A percentile compares a stretch with the other conserved stretches of the same genome.
Evolutionary conservation across 192 early-diverging fungal species (phyloP).

Genomic region (Rhizoclosmatium sp.): DNA sequence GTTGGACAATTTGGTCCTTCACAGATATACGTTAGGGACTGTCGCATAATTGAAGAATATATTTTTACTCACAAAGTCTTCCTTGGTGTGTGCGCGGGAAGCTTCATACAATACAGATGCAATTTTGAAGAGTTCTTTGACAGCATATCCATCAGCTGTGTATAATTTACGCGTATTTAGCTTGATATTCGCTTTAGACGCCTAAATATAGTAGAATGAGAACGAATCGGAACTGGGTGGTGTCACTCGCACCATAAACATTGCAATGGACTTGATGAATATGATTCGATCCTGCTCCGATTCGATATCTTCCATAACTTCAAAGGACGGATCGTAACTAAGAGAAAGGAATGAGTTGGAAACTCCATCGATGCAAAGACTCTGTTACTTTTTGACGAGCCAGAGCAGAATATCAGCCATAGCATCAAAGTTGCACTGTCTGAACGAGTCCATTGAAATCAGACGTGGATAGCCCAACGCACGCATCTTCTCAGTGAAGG

Average conservation of each 20-base stretch:
- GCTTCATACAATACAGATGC: conserved; percentile 54
- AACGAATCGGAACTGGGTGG: not conserved
- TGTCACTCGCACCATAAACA: conserved; percentile 49
- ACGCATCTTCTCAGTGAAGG: conserved; percentile 59
- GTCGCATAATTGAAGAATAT: no score
- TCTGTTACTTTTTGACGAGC: conserved; percentile 59
- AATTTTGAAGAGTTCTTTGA: conserved; percentile 60
- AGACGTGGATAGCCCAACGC: conserved; percentile 56
- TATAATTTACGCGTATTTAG: conserved; percentile 62
- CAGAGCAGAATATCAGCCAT: conserved; percentile 59
- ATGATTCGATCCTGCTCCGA: conserved; percentile 60
- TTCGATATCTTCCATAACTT: conserved; percentile 51
- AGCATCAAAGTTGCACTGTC: conserved; percentile 59
- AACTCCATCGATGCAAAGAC: not conserved
- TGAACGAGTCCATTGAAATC: conserved; percentile 62
- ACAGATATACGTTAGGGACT: no score
- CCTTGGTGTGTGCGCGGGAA: conserved; percentile 8
- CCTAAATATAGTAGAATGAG: conserved; percentile 26
- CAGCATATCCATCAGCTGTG: conserved; percentile 61
- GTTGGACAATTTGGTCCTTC: conserved; percentile 33
- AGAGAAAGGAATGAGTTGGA: not conserved
- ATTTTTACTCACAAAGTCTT: conserved; percentile 20
- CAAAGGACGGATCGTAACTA: conserved; percentile 59
- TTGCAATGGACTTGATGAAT: conserved; percentile 58
- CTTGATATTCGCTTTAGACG: conserved; percentile 60